Conservation (phyloP, 129 eudicot genomes). For the Centrapalus pauciflorus region DNA sequence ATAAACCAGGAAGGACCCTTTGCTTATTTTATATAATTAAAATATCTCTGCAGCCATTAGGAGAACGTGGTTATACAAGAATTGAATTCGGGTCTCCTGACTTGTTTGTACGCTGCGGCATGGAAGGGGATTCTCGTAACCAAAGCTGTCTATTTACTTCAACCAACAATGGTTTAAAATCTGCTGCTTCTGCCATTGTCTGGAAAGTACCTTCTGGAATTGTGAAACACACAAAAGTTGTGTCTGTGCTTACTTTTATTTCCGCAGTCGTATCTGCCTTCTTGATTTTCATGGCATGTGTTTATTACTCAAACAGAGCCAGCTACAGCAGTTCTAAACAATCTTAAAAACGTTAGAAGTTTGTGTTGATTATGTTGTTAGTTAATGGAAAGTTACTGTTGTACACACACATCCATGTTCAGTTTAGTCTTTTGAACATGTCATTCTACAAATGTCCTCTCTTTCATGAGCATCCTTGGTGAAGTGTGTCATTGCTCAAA, state of each 20-base stretch:
- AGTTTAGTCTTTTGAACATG: background rate
- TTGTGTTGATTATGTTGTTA: conserved; percentile 7
- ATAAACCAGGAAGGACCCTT: background rate
- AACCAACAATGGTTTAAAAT: conserved; percentile 6
- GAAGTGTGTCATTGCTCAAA: too few relatives aligned
- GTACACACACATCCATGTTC: background rate
- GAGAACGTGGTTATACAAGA: conserved; percentile 48
- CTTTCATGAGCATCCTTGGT: conserved; percentile 8
- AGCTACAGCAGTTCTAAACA: conserved; percentile 23
- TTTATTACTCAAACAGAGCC: conserved; percentile 29
- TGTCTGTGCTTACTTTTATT: conserved; percentile 63
- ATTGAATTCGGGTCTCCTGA: conserved; percentile 63
- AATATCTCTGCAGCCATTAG: conserved; percentile 55
- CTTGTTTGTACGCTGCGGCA: conserved; percentile 43
- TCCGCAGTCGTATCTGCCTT: conserved; percentile 63
- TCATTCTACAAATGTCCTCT: conserved; percentile 12
- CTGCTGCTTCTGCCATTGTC: conserved; percentile 9
- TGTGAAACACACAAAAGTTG: conserved; percentile 50
- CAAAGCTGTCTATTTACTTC: conserved; percentile 36
- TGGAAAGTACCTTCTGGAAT: conserved; percentile 91
- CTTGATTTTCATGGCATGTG: conserved; percentile 44
- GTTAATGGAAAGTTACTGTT: background rate
- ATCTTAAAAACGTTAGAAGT: conserved; percentile 27
- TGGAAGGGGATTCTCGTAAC: conserved; percentile 21
- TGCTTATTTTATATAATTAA: background rate